Evolutionary conservation across 2,329 filamentous ascomycete species (phyloP).

Genomic region (Ascochyta rabiei): DNA sequence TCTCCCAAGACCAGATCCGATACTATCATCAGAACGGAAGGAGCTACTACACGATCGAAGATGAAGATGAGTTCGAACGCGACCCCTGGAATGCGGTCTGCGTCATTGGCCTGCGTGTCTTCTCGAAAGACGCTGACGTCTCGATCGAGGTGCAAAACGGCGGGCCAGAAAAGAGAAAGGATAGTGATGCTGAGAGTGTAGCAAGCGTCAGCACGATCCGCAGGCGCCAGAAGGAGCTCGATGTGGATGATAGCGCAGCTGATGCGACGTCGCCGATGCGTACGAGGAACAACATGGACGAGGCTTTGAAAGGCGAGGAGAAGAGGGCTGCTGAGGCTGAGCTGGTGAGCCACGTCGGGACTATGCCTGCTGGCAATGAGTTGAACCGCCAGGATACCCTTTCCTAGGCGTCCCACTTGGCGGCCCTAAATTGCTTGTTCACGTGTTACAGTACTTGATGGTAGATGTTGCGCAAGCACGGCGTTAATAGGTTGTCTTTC

Average conservation of each 20-base stretch:
- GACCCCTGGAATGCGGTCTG: slow-evolving; percentile 68
- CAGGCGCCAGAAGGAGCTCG: slow-evolving; percentile 44
- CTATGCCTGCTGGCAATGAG: slow-evolving; percentile 39
- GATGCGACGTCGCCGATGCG: slow-evolving; percentile 48
- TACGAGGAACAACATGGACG: slow-evolving; percentile 37
- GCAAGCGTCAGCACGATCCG: slow-evolving; percentile 20
- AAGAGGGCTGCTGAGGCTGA: slow-evolving; percentile 21
- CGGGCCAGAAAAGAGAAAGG: slow-evolving; percentile 32
- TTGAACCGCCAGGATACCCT: slow-evolving; percentile 37
- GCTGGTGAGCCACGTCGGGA: slow-evolving; percentile 31
- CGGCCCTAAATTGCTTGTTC: not conserved
- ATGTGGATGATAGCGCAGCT: slow-evolving; percentile 50
- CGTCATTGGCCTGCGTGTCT: slow-evolving; percentile 65
- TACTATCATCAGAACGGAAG: slow-evolving; percentile 24
- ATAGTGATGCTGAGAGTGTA: slow-evolving; percentile 33
- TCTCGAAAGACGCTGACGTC: slow-evolving; percentile 58
- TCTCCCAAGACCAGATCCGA: slow-evolving; percentile 17
- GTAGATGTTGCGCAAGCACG: not conserved
- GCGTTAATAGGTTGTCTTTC: not conserved
- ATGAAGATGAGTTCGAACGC: slow-evolving; percentile 53
- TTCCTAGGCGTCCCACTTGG: slow-evolving; percentile 14
- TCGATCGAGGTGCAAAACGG: slow-evolving; percentile 59
- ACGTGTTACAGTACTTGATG: not conserved
- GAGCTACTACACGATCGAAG: slow-evolving; percentile 36
- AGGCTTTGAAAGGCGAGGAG: slow-evolving; percentile 27